A percentile compares a stretch with the other conserved stretches of the same genome.
phyloP scores from a whole-genome alignment of 1,139 yeast genomes.

The Zygosaccharomyces pseudobailii region DNA sequence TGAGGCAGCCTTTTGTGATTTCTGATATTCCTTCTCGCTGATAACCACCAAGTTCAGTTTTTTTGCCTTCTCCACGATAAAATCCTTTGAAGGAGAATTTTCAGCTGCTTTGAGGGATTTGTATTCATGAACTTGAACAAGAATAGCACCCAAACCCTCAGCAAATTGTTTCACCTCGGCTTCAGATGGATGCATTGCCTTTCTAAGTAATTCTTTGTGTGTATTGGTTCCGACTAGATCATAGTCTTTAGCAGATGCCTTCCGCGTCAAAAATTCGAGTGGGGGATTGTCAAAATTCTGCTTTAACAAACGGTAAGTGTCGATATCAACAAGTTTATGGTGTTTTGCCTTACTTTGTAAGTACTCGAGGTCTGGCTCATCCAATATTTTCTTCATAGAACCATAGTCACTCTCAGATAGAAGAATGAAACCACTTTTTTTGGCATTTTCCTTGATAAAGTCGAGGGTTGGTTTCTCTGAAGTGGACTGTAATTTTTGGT shows the following conservation, averaged over 20 bases:
- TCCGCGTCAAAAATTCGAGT: conserved; percentile 25
- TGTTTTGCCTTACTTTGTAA: conserved; percentile 2
- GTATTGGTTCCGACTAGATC: conserved; percentile 34
- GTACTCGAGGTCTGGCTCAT: conserved; percentile 6
- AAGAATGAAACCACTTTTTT: conserved; percentile 29
- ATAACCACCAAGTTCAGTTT: conserved; percentile 34
- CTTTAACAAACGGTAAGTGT: conserved; percentile 23
- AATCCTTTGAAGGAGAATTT: conserved; percentile 25
- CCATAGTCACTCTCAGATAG: conserved; percentile 31
- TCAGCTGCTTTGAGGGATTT: conserved; percentile 10
- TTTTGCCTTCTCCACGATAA: conserved; percentile 36
- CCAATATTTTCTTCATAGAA: background rate
- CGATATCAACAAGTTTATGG: conserved; percentile 6
- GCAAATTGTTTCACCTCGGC: conserved; percentile 28
- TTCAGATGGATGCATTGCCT: conserved; percentile 27
- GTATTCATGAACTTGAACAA: conserved; percentile 14
- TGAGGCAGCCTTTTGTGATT: conserved; percentile 26
- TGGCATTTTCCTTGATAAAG: conserved; percentile 10
- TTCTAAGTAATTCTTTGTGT: conserved; percentile 17
- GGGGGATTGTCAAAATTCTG: conserved; percentile 17
- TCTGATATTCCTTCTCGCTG: conserved; percentile 29
- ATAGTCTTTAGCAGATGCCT: conserved; percentile 30
- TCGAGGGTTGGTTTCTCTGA: conserved; percentile 19
- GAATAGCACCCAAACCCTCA: conserved; percentile 19
- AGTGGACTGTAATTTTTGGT: conserved; percentile 18